phyloP scores from a whole-genome alignment of 495 filamentous ascomycete species.

The Acidiella bohemica region DNA sequence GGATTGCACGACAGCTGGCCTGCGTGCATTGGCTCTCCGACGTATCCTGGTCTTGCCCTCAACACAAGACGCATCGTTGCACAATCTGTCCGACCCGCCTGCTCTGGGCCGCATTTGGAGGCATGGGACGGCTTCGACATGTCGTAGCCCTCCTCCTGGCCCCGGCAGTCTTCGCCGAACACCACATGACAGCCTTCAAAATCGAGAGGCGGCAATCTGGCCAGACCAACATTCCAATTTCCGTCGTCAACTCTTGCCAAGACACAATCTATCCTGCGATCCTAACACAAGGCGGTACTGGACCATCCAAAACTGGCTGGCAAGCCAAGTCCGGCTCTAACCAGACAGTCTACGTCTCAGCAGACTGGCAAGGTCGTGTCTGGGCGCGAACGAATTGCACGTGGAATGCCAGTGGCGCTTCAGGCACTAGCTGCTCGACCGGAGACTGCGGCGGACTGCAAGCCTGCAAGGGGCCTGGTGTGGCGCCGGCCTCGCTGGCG shows the following conservation, averaged over 20 bases:
- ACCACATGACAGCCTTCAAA: constrained; percentile 14
- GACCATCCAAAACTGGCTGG: constrained; percentile 50
- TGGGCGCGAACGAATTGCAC: constrained; percentile 77
- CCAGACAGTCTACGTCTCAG: constrained; percentile 42
- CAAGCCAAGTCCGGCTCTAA: constrained; percentile 39
- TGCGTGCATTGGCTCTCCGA: too few relatives aligned
- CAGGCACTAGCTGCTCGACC: constrained; percentile 45
- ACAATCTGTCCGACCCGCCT: too few relatives aligned
- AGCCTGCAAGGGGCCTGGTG: constrained; percentile 49
- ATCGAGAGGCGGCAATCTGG: constrained; percentile 8
- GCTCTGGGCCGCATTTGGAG: too few relatives aligned
- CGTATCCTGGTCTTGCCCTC: too few relatives aligned
- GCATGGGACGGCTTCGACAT: too few relatives aligned
- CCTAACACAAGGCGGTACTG: constrained; percentile 49
- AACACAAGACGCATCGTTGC: too few relatives aligned
- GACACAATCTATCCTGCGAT: constrained; percentile 62
- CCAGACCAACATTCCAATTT: constrained; percentile 19
- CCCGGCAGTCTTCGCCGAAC: constrained; percentile 5
- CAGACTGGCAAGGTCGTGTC: constrained; percentile 63
- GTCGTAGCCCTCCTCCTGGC: background rate
- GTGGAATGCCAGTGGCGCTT: constrained; percentile 42
- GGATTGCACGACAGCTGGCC: too few relatives aligned
- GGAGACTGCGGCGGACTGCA: constrained; percentile 60
- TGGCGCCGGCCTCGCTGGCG: constrained; percentile 53
- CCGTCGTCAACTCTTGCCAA: constrained; percentile 50